Base-by-base conservation (phyloP, 257 asterid genomes). In the Petunia secreta region DNA sequence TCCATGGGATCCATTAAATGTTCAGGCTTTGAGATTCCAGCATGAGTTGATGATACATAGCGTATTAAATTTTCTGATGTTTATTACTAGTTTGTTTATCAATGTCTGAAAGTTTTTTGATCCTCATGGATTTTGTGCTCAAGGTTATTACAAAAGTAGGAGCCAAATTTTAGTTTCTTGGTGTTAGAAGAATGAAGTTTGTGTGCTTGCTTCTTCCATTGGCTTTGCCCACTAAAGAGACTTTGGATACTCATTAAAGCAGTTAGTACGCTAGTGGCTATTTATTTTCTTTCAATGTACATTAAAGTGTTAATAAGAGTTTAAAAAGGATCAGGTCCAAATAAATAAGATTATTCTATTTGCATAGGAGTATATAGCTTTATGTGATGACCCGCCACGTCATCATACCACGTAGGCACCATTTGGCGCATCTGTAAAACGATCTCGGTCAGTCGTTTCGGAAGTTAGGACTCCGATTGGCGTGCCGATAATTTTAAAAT, bases 1-100 rank as follows among this genome's bases (percentile, higher is more conserved):
- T 85, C 83, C 83, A 89, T 88, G 89, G 91, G 93, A 79, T 89
- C 91, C 77, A 89, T 89, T 85, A 88, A 89, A 69, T 88, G 79
- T 68, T 83, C 86, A 75, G 78, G 79, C 77, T 83, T 82, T 64
- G 55, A 36, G 6, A 74, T 83, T 76, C 75, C 79, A 81, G 74
- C 53, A 65, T 65, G 16, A 65, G 60, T 54, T 54, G 16, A 54
- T 13, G 1, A 5, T 4, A 48, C 7, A 0, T 48, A 9, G 0
- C 53, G 8, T 48, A 1, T 6, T 48, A 5, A 8, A 6, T 1
- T 6, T 48, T 6, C 8, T 48, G 10, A 48, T 1, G 8, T 0
- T 48, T 9, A 48, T 25, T 25, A 25, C 25, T 25, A 3, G 14
- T 54, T 54, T 14, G 11, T 11, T 16, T 54, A 54, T 25, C 25